Base-by-base conservation (phyloP, 2,329 filamentous ascomycete genomes). In the Colletotrichum truncatum region DNA sequence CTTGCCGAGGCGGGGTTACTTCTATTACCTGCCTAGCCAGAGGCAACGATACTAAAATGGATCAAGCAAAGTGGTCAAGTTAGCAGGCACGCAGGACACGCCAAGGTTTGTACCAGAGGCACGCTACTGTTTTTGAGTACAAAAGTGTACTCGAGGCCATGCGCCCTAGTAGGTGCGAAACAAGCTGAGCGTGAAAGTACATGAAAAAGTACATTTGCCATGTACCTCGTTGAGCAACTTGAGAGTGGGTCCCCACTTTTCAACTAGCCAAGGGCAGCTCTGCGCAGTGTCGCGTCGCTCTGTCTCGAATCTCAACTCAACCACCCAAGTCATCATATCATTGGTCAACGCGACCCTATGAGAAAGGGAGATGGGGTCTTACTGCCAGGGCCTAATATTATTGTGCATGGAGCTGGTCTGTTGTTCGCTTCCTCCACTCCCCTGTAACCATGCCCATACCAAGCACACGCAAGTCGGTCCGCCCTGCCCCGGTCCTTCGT, bases 241-340 rank as follows among this genome's bases (percentile, higher is more conserved):
- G 6, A 7, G 30, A 32, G 30, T 32, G 12, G 12, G 7, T 32
- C 30, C 30, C 30, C 30, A n/a, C n/a, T n/a, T n/a, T n/a, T n/a
- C n/a, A n/a, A n/a, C n/a, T n/a, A n/a, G n/a, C n/a, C n/a, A n/a
- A n/a, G n/a, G n/a, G n/a, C n/a, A n/a, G n/a, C n/a, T n/a, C 23
- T 21, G 58, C 36, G 39, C 25, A 62, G 51, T 39, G 51, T 56
- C 58, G 23, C 41, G 28, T 30, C 30, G 49, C 12, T 39, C 6
- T 43, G 48, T 65, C 62, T 65, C 48, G 49, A 54, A 57, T 65
- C 56, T 55, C 16, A 61, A 55, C 56, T 49, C 46, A 54, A 41
- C 57, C 12, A 28, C 57, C 32, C 18, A 4, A n/a, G 14, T 10
- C 21, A 12, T 26, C 25, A 23, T 36, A 32, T 48, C 41, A 55